Evolutionary conservation across 345 rosid species (phyloP).

Genomic region (Pugionium cornutum): DNA sequence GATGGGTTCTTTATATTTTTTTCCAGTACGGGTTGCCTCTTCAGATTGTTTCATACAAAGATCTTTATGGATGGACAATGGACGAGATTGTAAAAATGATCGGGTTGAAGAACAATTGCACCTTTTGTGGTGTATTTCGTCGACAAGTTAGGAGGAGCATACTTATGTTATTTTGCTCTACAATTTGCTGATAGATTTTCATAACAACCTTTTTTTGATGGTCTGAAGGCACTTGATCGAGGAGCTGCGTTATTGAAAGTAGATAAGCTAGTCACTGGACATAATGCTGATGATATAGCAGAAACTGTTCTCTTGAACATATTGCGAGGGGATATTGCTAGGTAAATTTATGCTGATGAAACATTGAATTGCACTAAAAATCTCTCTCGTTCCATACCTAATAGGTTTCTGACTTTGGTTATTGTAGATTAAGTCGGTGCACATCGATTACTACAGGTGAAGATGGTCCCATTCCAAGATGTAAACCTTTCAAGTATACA

Average conservation of each 20-base stretch:
- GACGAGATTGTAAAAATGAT: constrained; percentile 96
- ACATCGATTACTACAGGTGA: constrained; percentile 88
- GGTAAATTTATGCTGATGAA: constrained; percentile 46
- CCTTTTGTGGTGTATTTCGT: constrained; percentile 94
- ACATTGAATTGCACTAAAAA: too few species aligned
- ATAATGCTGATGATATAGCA: constrained; percentile 96
- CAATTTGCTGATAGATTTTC: too few species aligned
- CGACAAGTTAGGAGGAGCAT: constrained; percentile 55
- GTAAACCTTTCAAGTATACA: constrained; percentile 95
- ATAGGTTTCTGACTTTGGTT: background rate
- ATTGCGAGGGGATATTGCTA: constrained; percentile 88
- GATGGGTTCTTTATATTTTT: background rate
- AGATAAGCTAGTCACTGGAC: constrained; percentile 89
- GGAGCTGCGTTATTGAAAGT: constrained; percentile 87
- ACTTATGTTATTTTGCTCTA: too few species aligned
- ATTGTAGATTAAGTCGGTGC: constrained; percentile 78
- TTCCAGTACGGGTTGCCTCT: constrained; percentile 84
- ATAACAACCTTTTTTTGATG: too few species aligned
- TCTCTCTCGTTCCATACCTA: background rate
- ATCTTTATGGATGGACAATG: constrained; percentile 99
- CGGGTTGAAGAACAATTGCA: constrained; percentile 91
- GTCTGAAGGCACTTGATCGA: constrained; percentile 84
- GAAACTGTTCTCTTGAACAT: constrained; percentile 91
- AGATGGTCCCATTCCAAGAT: constrained; percentile 94
- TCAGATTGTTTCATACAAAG: constrained; percentile 89